phyloP scores from a whole-genome alignment of 2,329 filamentous ascomycete species.

The Fusarium ramigenum region DNA sequence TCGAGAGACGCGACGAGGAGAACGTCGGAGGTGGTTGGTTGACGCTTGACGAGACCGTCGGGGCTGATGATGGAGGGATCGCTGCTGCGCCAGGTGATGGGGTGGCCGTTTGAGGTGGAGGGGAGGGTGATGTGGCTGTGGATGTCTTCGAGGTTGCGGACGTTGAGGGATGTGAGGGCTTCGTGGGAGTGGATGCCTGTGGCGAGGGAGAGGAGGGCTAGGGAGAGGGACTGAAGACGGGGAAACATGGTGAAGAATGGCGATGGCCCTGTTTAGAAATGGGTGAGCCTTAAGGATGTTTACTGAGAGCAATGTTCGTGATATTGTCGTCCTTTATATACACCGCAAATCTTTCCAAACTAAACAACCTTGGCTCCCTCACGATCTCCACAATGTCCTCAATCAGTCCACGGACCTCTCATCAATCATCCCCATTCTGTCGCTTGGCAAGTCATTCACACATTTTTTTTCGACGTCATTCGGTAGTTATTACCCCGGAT shows the following conservation, averaged over 20 bases:
- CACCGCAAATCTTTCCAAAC: not conserved
- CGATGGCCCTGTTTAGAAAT: not conserved
- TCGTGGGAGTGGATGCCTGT: not conserved
- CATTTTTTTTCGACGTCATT: constrained; percentile 10
- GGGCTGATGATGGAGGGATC: constrained; percentile 46
- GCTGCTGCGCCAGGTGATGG: constrained; percentile 50
- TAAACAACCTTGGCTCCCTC: not conserved
- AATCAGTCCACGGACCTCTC: not conserved
- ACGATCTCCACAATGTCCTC: not conserved
- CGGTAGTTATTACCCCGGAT: constrained; percentile 22
- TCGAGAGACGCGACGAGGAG: constrained; percentile 49
- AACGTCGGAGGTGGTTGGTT: constrained; percentile 39
- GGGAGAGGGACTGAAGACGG: not conserved
- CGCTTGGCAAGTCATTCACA: not conserved
- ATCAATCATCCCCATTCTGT: not conserved
- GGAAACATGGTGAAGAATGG: not conserved
- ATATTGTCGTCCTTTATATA: not conserved
- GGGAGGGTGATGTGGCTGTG: constrained; percentile 52
- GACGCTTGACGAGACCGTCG: constrained; percentile 50
- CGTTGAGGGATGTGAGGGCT: constrained; percentile 28
- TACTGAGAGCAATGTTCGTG: not conserved
- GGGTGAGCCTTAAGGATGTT: not conserved
- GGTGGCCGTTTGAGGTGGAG: constrained; percentile 39
- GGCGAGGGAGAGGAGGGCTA: constrained; percentile 1
- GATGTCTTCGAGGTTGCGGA: constrained; percentile 50